A percentile compares a stretch with the other conserved stretches of the same genome.
These are phyloP conservation scores for Croton setiger DNA, from an alignment of 441 rosid genomes.

Conservation along the genomic window DNA sequence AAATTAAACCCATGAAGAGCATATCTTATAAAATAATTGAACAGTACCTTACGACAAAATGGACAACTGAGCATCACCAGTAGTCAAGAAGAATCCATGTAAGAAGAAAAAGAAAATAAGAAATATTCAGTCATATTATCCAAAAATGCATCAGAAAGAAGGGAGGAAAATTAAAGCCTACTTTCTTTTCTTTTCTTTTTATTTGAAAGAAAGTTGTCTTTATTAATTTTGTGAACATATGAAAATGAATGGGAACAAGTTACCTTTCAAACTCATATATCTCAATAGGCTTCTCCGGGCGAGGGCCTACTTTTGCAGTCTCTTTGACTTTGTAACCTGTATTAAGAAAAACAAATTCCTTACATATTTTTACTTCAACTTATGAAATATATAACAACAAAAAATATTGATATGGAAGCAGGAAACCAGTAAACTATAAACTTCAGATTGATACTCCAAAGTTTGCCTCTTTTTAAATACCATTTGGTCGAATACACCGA, in stretches of 20 bases:
- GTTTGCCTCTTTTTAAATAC: background rate
- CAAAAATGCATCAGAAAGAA: conserved; percentile 14
- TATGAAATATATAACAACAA: too few relatives aligned
- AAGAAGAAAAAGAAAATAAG: conserved; percentile 21
- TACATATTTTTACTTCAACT: background rate
- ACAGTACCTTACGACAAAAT: conserved; percentile 89
- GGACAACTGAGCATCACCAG: conserved; percentile 66
- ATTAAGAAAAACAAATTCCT: background rate
- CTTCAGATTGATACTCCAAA: background rate
- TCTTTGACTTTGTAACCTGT: conserved; percentile 76
- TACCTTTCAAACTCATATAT: conserved; percentile 96
- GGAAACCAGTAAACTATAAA: background rate
- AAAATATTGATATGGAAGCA: background rate
- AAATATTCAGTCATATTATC: conserved; percentile 23
- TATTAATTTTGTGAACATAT: background rate
- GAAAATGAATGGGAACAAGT: background rate
- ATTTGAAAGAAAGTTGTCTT: conserved; percentile 8
- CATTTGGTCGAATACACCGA: background rate
- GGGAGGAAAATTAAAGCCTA: background rate
- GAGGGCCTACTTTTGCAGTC: conserved; percentile 71
- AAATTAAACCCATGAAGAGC: background rate
- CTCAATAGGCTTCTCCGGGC: conserved; percentile 93
- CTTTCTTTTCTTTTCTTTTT: background rate
- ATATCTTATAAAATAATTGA: background rate
- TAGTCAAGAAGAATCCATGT: conserved; percentile 26